phyloP scores from a whole-genome alignment of 345 rosid genomes.

The Murraya koenigii region DNA sequence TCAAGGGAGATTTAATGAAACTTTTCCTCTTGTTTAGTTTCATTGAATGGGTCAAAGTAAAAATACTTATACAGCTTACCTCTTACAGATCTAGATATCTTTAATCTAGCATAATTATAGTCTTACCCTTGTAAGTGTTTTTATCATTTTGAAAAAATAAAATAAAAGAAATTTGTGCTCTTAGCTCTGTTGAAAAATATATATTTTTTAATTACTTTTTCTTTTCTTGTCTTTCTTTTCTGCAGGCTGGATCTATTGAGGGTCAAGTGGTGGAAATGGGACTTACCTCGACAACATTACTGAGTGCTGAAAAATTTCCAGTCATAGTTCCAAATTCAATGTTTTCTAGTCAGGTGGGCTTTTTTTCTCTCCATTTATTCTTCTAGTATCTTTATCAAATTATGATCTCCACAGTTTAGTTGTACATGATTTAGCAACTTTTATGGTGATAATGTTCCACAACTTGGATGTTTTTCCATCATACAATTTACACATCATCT shows the following conservation, averaged over 20 bases:
- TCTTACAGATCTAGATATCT: not conserved
- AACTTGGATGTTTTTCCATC: not conserved
- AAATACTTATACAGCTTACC: too few species aligned
- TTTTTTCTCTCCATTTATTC: not conserved
- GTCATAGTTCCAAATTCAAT: conserved; percentile 88
- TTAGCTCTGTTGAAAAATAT: not conserved
- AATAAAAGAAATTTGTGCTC: not conserved
- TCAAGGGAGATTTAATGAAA: not conserved
- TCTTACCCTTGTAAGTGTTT: not conserved
- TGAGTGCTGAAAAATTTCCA: conserved; percentile 78
- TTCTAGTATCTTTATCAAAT: not conserved
- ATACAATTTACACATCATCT: not conserved
- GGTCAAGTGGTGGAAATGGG: conserved; percentile 96
- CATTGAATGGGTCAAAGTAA: not conserved
- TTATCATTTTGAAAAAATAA: not conserved
- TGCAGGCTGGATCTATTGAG: conserved; percentile 88
- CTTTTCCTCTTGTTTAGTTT: not conserved
- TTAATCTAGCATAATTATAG: not conserved
- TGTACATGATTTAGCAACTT: not conserved
- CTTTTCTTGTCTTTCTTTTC: not conserved
- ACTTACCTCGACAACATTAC: conserved; percentile 72
- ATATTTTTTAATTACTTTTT: not conserved
- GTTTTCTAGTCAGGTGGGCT: conserved; percentile 89
- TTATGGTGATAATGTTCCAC: not conserved
- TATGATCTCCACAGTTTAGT: not conserved